phyloP scores from a whole-genome alignment of 177 flowering plant genomes.

The Telopea speciosissima region DNA sequence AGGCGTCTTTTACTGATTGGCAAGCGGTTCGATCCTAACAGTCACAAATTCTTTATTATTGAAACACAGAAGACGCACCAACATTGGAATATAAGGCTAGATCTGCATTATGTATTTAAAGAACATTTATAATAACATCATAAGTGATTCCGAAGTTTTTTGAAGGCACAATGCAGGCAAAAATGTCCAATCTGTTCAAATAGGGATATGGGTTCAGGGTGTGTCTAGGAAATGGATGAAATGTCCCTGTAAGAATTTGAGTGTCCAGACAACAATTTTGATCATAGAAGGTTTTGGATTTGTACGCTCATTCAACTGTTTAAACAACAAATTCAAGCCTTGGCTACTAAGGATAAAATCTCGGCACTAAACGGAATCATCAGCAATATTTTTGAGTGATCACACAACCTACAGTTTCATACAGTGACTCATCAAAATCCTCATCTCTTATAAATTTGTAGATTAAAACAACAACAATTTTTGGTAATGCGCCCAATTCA shows the following conservation, averaged over 20 bases:
- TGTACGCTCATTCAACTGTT: constrained; percentile 73
- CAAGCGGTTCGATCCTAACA: too few relatives aligned
- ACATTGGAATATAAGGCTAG: constrained; percentile 71
- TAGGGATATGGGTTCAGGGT: too few relatives aligned
- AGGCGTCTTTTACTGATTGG: too few relatives aligned
- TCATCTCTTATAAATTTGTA: too few relatives aligned
- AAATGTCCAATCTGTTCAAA: constrained; percentile 56
- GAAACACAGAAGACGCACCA: constrained; percentile 57
- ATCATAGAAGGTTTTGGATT: constrained; percentile 83
- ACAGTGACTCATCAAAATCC: not conserved
- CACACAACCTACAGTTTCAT: constrained; percentile 55
- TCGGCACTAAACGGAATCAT: constrained; percentile 72
- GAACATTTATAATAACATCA: not conserved
- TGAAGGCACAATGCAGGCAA: not conserved
- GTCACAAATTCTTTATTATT: constrained; percentile 74
- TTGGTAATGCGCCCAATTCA: too few relatives aligned
- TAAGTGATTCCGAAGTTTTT: not conserved
- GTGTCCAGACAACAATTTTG: constrained; percentile 82
- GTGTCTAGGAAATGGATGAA: too few relatives aligned
- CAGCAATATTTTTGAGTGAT: constrained; percentile 90
- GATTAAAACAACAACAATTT: too few relatives aligned
- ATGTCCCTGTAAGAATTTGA: constrained; percentile 84
- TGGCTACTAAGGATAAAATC: constrained; percentile 69
- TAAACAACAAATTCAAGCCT: constrained; percentile 56
- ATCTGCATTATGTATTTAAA: constrained; percentile 22